Evolutionary conservation across 192 early-diverging fungal species (phyloP).

Genomic region (Paraglomus occultum): DNA sequence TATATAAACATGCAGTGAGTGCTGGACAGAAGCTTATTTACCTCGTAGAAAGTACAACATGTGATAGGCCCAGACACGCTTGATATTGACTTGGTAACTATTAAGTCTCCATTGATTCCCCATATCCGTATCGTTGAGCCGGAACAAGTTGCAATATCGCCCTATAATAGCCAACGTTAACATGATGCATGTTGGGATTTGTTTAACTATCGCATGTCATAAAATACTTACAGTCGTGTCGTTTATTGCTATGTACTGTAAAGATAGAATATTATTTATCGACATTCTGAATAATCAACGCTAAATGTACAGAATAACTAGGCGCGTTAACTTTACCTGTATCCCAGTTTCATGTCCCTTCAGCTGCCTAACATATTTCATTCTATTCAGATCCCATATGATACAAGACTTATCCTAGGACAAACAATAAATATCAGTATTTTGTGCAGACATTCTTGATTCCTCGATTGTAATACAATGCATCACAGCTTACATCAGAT

Average conservation of each 20-base stretch:
- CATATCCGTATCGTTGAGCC: conserved; percentile 55
- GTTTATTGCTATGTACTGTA: conserved; percentile 46
- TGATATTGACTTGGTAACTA: conserved; percentile 49
- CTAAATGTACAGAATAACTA: too few species aligned
- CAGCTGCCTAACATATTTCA: conserved; percentile 59
- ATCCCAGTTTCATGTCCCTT: conserved; percentile 52
- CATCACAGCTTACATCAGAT: conserved; percentile 41
- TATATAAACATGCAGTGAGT: not conserved
- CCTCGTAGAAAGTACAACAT: conserved; percentile 54
- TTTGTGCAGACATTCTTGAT: not conserved
- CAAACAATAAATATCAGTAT: conserved; percentile 11
- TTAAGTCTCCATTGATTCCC: conserved; percentile 63
- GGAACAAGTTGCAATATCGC: conserved; percentile 64
- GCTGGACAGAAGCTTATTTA: conserved; percentile 13
- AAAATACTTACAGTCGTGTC: conserved; percentile 52
- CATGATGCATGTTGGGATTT: not conserved
- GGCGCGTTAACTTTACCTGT: conserved; percentile 22
- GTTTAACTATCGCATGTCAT: not conserved
- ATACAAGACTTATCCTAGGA: conserved; percentile 58
- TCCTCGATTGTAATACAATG: not conserved
- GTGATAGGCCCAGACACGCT: conserved; percentile 50
- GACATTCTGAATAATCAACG: too few species aligned
- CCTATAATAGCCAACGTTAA: conserved; percentile 30
- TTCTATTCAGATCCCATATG: conserved; percentile 65
- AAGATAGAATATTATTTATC: not conserved